Base-by-base conservation (phyloP, 257 asterid genomes). In the Fraxinus quadrangulata region DNA sequence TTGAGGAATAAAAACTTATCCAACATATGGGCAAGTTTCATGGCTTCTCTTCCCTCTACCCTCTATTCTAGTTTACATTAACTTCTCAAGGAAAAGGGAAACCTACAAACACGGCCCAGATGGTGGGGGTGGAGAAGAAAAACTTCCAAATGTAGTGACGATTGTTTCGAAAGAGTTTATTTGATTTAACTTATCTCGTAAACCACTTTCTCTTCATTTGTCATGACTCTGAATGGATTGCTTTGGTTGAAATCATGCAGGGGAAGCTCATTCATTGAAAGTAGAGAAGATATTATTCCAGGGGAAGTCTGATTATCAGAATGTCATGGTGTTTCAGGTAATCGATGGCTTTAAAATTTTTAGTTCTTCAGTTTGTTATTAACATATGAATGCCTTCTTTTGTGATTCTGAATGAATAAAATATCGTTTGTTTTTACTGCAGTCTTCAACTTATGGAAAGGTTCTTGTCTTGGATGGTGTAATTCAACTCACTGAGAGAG, bases 381-480 rank as follows among this genome's bases (percentile, higher is more conserved):
- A 28, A 10, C 51, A 42, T 2, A 21, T 5, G 70, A 36, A 0
- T 42, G 24, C 1, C 75, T n/a, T 45, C 24, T 77, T 42, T 2
- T 65, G 71, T 74, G 31, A 54, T 21, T 47, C 74, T 39, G 26
- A 30, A 68, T 70, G 37, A 71, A 28, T 81, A 31, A 74, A 63
- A 59, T 79, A 40, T 80, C 72, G 77, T 76, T 65, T 81, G 24
- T 21, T 67, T 39, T 83, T 83, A 47, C 66, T 89, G 82, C 89
- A 95, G 99, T 93, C 99, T 21, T 72, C 98, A 14, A 91, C 96
- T 49, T 95, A 95, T 56, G 99, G 99, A 31, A 95, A 95, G 84
- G 99, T 95, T 82, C 99, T 95, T 76, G 94, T 93, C 80, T 81
- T 95, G 92, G 99, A 95, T 81, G 98, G 99, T 79, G 99, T 95